Base-by-base conservation (phyloP, 2,329 filamentous ascomycete genomes). In the Akanthomyces dipterigenus region DNA sequence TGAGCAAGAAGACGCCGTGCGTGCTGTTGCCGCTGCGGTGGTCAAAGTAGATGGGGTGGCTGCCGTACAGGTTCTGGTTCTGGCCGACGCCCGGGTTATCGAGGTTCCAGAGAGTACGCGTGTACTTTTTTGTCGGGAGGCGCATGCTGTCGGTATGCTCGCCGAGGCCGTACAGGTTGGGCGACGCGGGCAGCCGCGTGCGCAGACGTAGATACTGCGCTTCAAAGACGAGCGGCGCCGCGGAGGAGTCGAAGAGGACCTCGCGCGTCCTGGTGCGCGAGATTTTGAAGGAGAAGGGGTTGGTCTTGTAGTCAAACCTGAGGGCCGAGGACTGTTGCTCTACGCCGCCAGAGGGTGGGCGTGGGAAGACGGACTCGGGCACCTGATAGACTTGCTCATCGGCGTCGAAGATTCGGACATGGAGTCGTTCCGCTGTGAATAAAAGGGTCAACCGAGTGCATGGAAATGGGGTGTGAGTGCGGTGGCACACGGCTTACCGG, bases 11-110 rank as follows among this genome's bases (percentile, higher is more conserved):
- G 1, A 93, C 85, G 31, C 90, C 90, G 67, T 95, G 90, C 0
- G 88, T 53, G 80, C 80, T 69, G 80, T 80, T 68, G 1, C 63
- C 62, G 22, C 65, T 51, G 3, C 69, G 67, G 28, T 72, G 69
- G 57, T 93, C 90, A 4, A 93, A 77, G 69, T 93, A 95, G 68
- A 93, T 85, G 0, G 90, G 88, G 66, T 95, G 90, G 45, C 79
- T 82, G 7, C 90, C 89, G 67, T 95, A 95, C 6, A 92, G 77
- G 67, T 93, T 93, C 14, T 77, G 71, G 45, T 86, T 85, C 43
- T 86, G 82, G 6, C 82, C 80, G 67, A 87, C 77, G 6, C 75
- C 73, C 64, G 86, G 89, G 1, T 87, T 79, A 72, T 92, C 89
- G 50, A 87, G 81, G 53, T 86, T 87, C 84, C 88, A 90, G 7